Evolutionary conservation across 805 yeast genomes (phyloP).

Genomic region (Hermanozyma aechmeae): DNA sequence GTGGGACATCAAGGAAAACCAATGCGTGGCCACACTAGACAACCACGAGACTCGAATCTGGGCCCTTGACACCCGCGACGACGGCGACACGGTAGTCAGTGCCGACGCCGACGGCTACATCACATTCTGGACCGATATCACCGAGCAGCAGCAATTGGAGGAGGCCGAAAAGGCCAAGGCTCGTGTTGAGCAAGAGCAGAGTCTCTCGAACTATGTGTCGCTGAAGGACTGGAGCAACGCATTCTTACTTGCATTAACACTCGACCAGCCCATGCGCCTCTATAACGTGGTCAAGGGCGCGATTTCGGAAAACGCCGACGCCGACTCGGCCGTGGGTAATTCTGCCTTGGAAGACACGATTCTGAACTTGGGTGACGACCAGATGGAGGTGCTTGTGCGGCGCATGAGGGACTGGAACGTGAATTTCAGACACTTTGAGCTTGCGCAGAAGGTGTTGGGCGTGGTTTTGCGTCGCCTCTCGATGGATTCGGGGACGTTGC

Average conservation of each 20-base stretch:
- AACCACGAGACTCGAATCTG: constrained; percentile 90
- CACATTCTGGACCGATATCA: constrained; percentile 81
- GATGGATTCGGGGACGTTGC: constrained; percentile 50
- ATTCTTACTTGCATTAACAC: constrained; percentile 70
- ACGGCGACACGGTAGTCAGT: constrained; percentile 62
- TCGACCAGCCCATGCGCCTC: constrained; percentile 85
- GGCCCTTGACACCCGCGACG: constrained; percentile 65
- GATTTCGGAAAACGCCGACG: constrained; percentile 40
- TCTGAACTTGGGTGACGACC: constrained; percentile 46
- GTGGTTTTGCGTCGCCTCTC: constrained; percentile 51
- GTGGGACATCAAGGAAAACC: constrained; percentile 69
- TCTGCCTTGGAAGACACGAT: constrained; percentile 56
- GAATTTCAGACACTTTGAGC: constrained; percentile 67
- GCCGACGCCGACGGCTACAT: constrained; percentile 96
- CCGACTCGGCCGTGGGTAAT: constrained; percentile 45
- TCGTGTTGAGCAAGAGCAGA: constrained; percentile 82
- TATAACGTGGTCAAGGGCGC: constrained; percentile 66
- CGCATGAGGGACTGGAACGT: constrained; percentile 94
- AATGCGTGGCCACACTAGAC: constrained; percentile 75
- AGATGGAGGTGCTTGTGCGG: constrained; percentile 51
- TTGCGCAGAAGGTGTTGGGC: constrained; percentile 70
- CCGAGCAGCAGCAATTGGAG: constrained; percentile 53
- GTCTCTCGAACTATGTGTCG: constrained; percentile 63
- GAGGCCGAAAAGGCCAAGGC: constrained; percentile 44
- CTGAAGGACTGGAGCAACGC: constrained; percentile 83